Base-by-base conservation (phyloP, 2,329 filamentous ascomycete species). In the Cryphonectria japonica region DNA sequence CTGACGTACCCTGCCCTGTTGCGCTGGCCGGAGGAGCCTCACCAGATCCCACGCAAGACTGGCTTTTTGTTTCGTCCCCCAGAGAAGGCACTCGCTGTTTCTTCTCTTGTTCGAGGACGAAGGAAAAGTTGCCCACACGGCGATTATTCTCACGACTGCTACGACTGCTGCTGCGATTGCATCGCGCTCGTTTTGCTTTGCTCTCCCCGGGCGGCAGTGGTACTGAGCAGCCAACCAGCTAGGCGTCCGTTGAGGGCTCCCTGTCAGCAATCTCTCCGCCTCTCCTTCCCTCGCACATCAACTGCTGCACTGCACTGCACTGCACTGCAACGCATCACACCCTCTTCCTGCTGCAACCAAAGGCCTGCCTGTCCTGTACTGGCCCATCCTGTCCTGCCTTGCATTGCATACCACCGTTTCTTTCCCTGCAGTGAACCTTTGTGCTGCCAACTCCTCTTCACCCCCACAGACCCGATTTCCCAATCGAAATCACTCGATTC, bases 341-440 rank as follows among this genome's bases (percentile, higher is more conserved):
- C 1, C 19, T n/a, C 46, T 57, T 26, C 4, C 11, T 57, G 26
- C 52, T 57, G 52, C 52, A 57, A 57, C 13, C 52, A 29, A 57
- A 57, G 52, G 54, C 54, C 54, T 59, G 54, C 54, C 54, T 59
- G 29, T 59, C 54, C 54, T 19, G 54, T 59, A 2, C 54, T 59
- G 54, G 26, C 26, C 29, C 13, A 26, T 34, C 54, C 54, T 59
- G 54, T 59, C 54, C 26, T 59, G 54, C 54, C 32, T 32, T 59
- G 29, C 29, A 29, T 16, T 59, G 54, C 29, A 59, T 19, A 59
- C 13, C 54, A 59, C 54, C 6, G 54, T 34, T 59, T 59, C 29
- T 34, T 34, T 59, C 54, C 29, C 54, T 59, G 54, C 54, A 32
- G 54, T 34, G 0, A 26, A 26, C 22, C 46, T n/a, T 22, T 50